Evolutionary conservation across 768 basidiomycete species (phyloP), one percentile per base, ranked within the genome.

Genomic region (Lactifluus volemus): DNA sequence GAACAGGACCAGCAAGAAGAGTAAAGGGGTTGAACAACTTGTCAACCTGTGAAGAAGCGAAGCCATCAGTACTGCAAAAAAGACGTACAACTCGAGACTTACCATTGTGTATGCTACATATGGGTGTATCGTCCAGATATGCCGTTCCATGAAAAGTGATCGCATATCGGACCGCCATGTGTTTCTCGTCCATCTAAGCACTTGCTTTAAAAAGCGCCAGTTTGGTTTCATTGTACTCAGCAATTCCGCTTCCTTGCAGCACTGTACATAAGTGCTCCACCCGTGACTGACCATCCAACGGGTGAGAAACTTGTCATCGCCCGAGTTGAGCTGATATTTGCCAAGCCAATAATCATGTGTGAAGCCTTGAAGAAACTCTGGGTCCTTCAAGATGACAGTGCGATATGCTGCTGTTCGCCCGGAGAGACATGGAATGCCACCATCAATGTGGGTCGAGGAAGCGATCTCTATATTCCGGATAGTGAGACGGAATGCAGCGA

Each of bases 201-300:
- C 93, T 71, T 96, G 94, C 75, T 94, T 93, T 73, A 95, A 75
- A 76, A 96, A 96, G 55, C 90, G 80, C 93, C 92, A 96, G 74
- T 96, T 91, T 30, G 92, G 92, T 74, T 96, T 96, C 93, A 95
- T 98, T 54, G 92, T 95, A 70, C 85, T 88, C 62, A 93, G 75
- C 14, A 95, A 76, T 74, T 95, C 92, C 14, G 85, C 87, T 74
- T 91, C 88, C 70, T 81, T 83, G 77, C 88, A 92, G 70, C 82
- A 83, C 70, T 92, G 91, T 36, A 95, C 89, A 71, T 92, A 94
- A n/a, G 92, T 95, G 71, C 80, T 87, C 93, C 94, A 96, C 15
- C 92, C 92, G 68, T 95, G 92, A 69, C 84, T 86, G 61, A 96
- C 93, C 90, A 95, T 93, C 93, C 94, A 96, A 49, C 93, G 78